These are phyloP conservation scores for Epithemia pelagica DNA, from an alignment of 108 stramenopile genomes.

Conservation along the genomic window DNA sequence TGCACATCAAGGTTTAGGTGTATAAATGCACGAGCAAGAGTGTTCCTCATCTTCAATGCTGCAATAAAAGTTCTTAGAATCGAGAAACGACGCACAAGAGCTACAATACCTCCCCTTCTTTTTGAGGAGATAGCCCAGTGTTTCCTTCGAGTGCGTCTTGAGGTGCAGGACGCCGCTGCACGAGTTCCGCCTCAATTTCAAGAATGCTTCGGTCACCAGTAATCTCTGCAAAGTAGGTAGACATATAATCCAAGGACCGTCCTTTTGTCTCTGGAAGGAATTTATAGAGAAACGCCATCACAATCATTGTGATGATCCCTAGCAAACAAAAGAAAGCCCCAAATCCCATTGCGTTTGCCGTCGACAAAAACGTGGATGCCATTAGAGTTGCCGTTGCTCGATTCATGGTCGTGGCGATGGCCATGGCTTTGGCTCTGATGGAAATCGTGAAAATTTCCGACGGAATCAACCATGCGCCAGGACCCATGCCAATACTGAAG, in stretches of 20 bases:
- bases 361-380: slow-evolving; percentile 74
- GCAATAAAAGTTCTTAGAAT: too few species aligned
- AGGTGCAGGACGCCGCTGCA: background rate
- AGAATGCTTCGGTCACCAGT: slow-evolving; percentile 59
- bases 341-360: slow-evolving; percentile 61
- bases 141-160: background rate
- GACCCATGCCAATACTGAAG: slow-evolving; percentile 80
- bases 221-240: slow-evolving; percentile 79
- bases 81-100: too few species aligned
- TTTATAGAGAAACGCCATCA: slow-evolving; percentile 49
- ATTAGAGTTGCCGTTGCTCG: slow-evolving; percentile 72
- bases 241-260: slow-evolving; percentile 77
- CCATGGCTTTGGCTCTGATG: slow-evolving; percentile 86
- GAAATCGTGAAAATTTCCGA: slow-evolving; percentile 77
- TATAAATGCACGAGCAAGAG: too few species aligned
- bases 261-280: slow-evolving; percentile 83
- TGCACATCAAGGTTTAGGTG: too few species aligned
- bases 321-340: slow-evolving; percentile 66
- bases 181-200: slow-evolving; percentile 48
- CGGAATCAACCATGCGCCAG: slow-evolving; percentile 80
- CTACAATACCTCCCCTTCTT: background rate
- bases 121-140: background rate
- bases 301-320: slow-evolving; percentile 40
- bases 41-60: too few species aligned
- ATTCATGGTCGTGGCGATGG: slow-evolving; percentile 74